phyloP scores from a whole-genome alignment of 2,329 filamentous ascomycete species.

The Rachicladosporium sp. region DNA sequence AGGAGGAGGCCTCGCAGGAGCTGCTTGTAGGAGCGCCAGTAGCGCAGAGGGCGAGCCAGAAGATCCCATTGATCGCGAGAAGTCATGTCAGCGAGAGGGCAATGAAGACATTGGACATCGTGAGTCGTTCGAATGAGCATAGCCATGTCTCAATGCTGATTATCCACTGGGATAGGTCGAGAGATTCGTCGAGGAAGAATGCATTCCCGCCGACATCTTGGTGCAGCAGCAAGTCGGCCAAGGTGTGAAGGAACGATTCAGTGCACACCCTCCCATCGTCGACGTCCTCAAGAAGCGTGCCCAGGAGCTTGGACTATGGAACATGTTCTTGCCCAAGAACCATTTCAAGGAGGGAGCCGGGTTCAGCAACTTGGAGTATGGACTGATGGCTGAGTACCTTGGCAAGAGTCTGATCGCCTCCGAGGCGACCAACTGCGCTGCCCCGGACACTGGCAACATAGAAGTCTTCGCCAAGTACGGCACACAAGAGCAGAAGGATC shows the following conservation, averaged over 20 bases:
- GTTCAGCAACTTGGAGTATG: conserved; percentile 92
- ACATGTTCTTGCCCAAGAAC: conserved; percentile 91
- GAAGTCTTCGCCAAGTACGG: conserved; percentile 42
- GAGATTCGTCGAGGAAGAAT: conserved; percentile 96
- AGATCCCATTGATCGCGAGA: conserved; percentile 46
- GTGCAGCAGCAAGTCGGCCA: conserved; percentile 68
- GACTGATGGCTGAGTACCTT: conserved; percentile 90
- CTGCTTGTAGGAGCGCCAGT: conserved; percentile 15
- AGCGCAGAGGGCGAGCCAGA: conserved; percentile 37
- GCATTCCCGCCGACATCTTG: conserved; percentile 60
- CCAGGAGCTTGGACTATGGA: conserved; percentile 78
- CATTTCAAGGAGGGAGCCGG: conserved; percentile 94
- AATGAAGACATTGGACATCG: conserved; percentile 68
- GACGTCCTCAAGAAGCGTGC: conserved; percentile 85
- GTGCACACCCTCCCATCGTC: conserved; percentile 63
- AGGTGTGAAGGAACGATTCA: conserved; percentile 61
- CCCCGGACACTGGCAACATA: conserved; percentile 41
- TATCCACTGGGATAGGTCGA: conserved; percentile 47
- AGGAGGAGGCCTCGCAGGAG: conserved; percentile 21
- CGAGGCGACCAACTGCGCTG: conserved; percentile 66
- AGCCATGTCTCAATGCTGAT: neutral
- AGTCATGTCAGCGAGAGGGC: conserved; percentile 70
- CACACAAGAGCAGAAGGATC: conserved; percentile 36
- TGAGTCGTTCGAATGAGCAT: conserved; percentile 15
- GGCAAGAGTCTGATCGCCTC: conserved; percentile 75